A percentile compares a stretch with the other conserved stretches of the same genome.
These are phyloP conservation scores for Anthracocystis walkeri DNA, from an alignment of 1,284 basidiomycete species.

Conservation along the genomic window DNA sequence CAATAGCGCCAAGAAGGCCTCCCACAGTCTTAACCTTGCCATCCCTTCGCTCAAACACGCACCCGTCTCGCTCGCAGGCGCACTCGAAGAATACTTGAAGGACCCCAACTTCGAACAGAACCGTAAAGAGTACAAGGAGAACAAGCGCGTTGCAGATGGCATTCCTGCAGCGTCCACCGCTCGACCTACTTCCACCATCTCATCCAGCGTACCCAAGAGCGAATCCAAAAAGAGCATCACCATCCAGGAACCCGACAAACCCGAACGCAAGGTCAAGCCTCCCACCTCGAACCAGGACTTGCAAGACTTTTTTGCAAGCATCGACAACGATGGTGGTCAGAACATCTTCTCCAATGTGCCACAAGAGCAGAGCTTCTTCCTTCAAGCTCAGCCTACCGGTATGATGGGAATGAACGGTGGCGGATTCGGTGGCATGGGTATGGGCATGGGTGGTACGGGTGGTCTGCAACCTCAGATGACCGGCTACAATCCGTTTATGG, in stretches of 20 bases:
- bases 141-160: constrained; percentile 81
- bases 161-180: constrained; percentile 46
- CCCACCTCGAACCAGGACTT: constrained; percentile 72
- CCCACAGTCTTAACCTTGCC: constrained; percentile 90
- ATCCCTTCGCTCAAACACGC: constrained; percentile 96
- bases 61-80: constrained; percentile 89
- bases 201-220: constrained; percentile 36
- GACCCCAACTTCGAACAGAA: constrained; percentile 96
- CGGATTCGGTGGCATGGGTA: constrained; percentile 71
- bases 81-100: constrained; percentile 93
- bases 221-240: constrained; percentile 53
- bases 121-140: constrained; percentile 87
- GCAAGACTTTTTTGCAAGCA: constrained; percentile 90
- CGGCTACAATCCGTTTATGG: constrained; percentile 71
- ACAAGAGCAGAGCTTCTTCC: constrained; percentile 43
- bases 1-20: constrained; percentile 88
- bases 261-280: constrained; percentile 47
- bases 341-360: constrained; percentile 76
- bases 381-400: constrained; percentile 56
- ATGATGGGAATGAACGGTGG: constrained; percentile 52
- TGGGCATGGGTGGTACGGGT: constrained; percentile 58
- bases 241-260: constrained; percentile 57
- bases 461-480: constrained; percentile 69
- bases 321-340: constrained; percentile 82
- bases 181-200: constrained; percentile 19